Base-by-base conservation (phyloP, 108 stramenopile species). In the Conticribra weissflogii region DNA sequence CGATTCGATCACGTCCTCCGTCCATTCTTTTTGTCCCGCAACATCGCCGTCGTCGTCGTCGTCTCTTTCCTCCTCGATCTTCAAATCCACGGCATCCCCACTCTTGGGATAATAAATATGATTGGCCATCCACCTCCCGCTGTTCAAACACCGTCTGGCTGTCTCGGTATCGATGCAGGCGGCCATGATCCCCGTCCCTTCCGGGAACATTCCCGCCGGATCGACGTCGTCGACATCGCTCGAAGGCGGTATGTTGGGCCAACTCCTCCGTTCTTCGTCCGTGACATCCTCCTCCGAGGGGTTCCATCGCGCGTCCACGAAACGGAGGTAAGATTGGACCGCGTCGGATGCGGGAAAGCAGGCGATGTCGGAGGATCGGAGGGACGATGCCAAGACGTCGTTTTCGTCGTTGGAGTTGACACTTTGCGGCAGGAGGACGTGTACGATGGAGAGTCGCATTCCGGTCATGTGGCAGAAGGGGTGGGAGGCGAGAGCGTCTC, bases 81-180 rank as follows among this genome's bases (percentile, higher is more conserved):
- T 74, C 30, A 74, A 65, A 52, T 64, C 63, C 15, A 74, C 72
- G 36, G 63, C 72, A 24, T 47, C 23, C 33, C 21, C 44, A 66
- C 61, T 49, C 58, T 79, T 74, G 5, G 78, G 78, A 73, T 79
- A 79, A 45, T 68, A 79, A 50, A 74, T 74, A 46, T 74, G 27
- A 74, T 72, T 74, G 3, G 72, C 49, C 30, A 54, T 62, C 78
- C 78, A 79, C 31, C 76, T 54, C 27, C 78, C 78, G 31, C 72
- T 68, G 17, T 79, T 61, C 52, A 74, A 55, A 64, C 69, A 71
- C 33, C 60, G 73, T 44, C 49, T 68, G 12, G 78, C 78, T 21
- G 67, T 66, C 22, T 49, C 34, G 3, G 41, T 41, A 16, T 54
- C 23, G 2, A 66, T 57, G 24, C 78, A 79, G 17, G 72, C 78